phyloP scores from a whole-genome alignment of 257 asterid genomes.

The Solanum infundibuliforme region DNA sequence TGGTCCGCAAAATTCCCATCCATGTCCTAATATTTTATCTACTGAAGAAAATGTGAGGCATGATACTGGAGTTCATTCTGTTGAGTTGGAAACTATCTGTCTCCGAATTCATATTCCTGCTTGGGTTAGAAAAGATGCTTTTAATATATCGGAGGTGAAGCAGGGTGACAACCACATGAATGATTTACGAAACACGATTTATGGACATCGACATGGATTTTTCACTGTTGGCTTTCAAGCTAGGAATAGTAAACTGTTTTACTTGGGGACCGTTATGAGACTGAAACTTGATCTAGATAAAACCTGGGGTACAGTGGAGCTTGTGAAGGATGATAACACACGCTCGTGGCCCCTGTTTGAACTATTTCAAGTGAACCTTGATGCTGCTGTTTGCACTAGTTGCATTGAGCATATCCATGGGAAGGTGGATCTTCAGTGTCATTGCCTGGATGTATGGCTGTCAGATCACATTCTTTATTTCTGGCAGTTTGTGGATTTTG shows the following conservation, averaged over 20 bases:
- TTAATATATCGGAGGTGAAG: constrained; percentile 19
- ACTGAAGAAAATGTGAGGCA: constrained; percentile 10
- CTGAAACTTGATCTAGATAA: constrained; percentile 40
- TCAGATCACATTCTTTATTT: constrained; percentile 54
- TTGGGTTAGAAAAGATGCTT: constrained; percentile 25
- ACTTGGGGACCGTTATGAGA: constrained; percentile 37
- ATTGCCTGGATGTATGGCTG: constrained; percentile 55
- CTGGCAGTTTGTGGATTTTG: constrained; percentile 40
- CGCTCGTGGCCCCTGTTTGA: constrained; percentile 69
- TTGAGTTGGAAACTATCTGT: constrained; percentile 44
- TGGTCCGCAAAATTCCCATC: constrained; percentile 1
- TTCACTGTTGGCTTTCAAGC: constrained; percentile 44
- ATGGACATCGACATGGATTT: constrained; percentile 39
- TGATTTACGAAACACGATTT: constrained; percentile 20
- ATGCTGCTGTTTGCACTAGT: constrained; percentile 34
- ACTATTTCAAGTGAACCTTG: constrained; percentile 50
- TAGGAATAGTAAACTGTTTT: constrained; percentile 38
- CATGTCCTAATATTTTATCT: constrained; percentile 11
- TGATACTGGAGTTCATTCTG: constrained; percentile 20
- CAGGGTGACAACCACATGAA: constrained; percentile 16
- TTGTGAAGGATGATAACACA: constrained; percentile 24
- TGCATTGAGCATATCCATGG: constrained; percentile 23
- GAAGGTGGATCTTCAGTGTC: constrained; percentile 43
- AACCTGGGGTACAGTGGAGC: constrained; percentile 43
- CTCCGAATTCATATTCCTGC: constrained; percentile 58